Base-by-base conservation (phyloP, 306 rosid genomes). In the Trifolium repens region DNA sequence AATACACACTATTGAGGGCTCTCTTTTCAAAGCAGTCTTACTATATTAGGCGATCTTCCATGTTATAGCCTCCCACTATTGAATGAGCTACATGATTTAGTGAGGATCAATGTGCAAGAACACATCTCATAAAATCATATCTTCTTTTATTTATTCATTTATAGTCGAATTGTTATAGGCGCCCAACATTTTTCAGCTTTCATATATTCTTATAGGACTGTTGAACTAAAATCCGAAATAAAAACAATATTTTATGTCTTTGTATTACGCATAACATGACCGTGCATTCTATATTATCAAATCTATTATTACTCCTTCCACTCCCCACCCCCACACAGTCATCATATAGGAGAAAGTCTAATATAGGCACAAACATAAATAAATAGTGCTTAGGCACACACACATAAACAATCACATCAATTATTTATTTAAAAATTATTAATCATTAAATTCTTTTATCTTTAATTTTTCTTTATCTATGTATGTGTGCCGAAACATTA, bases 151-250 rank as follows among this genome's bases (percentile, higher is more conserved):
- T 58, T 67, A 42, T 63, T 69, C n/a, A 73, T 57, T 16, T 39
- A 22, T 32, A 34, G 14, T 17, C 39, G 5, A 32, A 55, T 17
- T 4, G 26, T 46, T 39, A 50, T 30, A 43, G 17, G 53, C 34
- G 1, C 24, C 16, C 52, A 16, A 15, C 13, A 14, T 68, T 67
- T 71, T 61, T 50, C 22, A 46, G 46, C 37, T 57, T 67, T 66
- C 55, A 37, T 37, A 8, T 57, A 64, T 57, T 55, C 73, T 24
- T 24, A 22, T 4, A 13, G 32, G 47, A 43, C 35, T 39, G 30
- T 73, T 66, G 68, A 79, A 72, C 62, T 72, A 71, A 77, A 69
- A 52, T 16, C 27, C 49, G 26, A 43, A 43, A 52, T 46, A 35
- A 64, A 54, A 42, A 26, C 17, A 44, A 54, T n/a, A 12, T 55